Base-by-base conservation (phyloP, 495 filamentous ascomycete genomes). In the Penicillium desertorum region DNA sequence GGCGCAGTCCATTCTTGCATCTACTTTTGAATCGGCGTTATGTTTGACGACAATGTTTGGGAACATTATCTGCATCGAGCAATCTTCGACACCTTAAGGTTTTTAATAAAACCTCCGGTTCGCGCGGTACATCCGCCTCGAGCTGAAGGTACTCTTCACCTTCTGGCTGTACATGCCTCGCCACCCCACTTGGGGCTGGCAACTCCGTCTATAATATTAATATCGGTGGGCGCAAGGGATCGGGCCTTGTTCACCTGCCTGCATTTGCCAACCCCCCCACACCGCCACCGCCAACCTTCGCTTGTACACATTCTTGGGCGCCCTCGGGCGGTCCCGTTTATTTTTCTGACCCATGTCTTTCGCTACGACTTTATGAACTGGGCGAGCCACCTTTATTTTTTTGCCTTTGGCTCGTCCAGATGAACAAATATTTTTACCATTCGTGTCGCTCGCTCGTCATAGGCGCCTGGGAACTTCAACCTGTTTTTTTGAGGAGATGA, bases 371-470 rank as follows among this genome's bases (percentile, higher is more conserved):
- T 71, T 61, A 64, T 59, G 47, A 43, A 62, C 65, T 69, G 68
- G 65, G 62, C 71, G 70, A 66, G 74, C 72, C 56, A 60, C 63
- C 60, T 62, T 62, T 61, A 58, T 57, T n/a, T 56, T 56, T 63
- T 70, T 61, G 61, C 64, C 68, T 70, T 61, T 49, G 51, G 66
- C 72, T 73, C 71, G 70, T 63, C 61, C 63, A 64, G 65, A 50
- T 75, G 70, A 65, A 76, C 69, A 74, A 66, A 65, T 49, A 62
- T 70, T 67, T 55, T 65, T 66, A 66, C 62, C 62, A 71, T 77
- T 76, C 74, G 59, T 76, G 76, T 79, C 76, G 62, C 70, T 79
- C 76, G 73, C 70, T 79, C 71, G 74, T 64, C 62, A 61, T 60
- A 65, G 76, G 74, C 74, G 75, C 69, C 68, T 72, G 69, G 71